These are phyloP conservation scores for Hura crepitans DNA, from an alignment of 441 rosid species.

Conservation along the genomic window DNA sequence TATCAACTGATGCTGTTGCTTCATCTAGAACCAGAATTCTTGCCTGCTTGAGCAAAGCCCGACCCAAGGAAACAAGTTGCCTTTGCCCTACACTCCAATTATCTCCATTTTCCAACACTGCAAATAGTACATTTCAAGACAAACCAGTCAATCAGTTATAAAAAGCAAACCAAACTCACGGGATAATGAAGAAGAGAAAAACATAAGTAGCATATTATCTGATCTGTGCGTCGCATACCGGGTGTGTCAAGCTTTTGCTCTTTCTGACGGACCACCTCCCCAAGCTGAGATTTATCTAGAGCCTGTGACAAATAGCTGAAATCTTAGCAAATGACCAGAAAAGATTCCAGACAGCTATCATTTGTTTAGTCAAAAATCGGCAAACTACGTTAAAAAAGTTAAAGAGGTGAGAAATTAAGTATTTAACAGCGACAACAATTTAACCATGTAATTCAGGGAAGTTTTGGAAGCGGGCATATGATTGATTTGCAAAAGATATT, in stretches of 20 bases:
- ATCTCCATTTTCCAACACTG: conserved; percentile 55
- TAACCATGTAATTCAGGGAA: not conserved
- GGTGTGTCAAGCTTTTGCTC: conserved; percentile 87
- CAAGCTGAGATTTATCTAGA: conserved; percentile 91
- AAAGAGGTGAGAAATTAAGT: not conserved
- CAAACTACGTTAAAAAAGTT: not conserved
- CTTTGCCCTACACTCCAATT: conserved; percentile 78
- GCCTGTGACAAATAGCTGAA: conserved; percentile 48
- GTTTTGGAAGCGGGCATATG: not conserved
- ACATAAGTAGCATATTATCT: not conserved
- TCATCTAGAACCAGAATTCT: conserved; percentile 61
- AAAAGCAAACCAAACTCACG: too few relatives aligned
- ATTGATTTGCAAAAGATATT: conserved; percentile 1
- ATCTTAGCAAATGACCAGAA: conserved; percentile 6
- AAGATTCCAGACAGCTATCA: not conserved
- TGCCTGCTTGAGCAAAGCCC: conserved; percentile 52
- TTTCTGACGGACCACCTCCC: conserved; percentile 76
- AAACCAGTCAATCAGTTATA: not conserved
- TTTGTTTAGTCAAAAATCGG: not conserved
- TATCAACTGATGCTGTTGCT: conserved; percentile 74
- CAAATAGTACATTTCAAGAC: not conserved
- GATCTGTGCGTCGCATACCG: conserved; percentile 39
- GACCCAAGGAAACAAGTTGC: conserved; percentile 59
- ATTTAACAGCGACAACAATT: not conserved
- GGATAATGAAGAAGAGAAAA: not conserved